phyloP scores from a whole-genome alignment of 345 rosid species.

The Populus davidiana region DNA sequence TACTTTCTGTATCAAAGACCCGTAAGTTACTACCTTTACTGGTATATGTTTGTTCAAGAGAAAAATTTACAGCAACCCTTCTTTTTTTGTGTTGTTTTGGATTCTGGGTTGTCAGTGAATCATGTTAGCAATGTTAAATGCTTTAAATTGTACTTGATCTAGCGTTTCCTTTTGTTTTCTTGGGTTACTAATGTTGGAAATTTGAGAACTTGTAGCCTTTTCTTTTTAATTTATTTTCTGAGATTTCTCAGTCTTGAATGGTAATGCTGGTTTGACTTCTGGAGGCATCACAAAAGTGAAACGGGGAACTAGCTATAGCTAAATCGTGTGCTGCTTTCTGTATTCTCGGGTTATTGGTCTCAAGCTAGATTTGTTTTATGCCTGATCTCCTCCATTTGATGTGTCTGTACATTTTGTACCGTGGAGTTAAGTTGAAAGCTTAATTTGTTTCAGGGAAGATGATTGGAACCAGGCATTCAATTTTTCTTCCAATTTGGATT shows the following conservation, averaged over 20 bases:
- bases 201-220: not conserved
- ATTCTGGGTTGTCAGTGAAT: not conserved
- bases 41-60: not conserved
- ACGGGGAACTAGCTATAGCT: not conserved
- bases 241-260: not conserved
- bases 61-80: not conserved
- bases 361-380: not conserved
- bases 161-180: not conserved
- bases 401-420: not conserved
- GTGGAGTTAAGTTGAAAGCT: constrained; percentile 6
- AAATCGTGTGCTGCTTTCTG: not conserved
- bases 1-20: constrained; percentile 70
- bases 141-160: not conserved
- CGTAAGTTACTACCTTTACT: constrained; percentile 40
- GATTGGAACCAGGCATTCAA: constrained; percentile 87
- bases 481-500: constrained; percentile 67
- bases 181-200: not conserved
- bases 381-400: not conserved
- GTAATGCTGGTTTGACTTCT: not conserved
- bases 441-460: constrained; percentile 60
- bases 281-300: not conserved
- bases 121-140: not conserved
- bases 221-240: not conserved
- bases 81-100: not conserved
- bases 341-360: not conserved